phyloP scores from a whole-genome alignment of 345 rosid species.

The Camelina laxa region DNA sequence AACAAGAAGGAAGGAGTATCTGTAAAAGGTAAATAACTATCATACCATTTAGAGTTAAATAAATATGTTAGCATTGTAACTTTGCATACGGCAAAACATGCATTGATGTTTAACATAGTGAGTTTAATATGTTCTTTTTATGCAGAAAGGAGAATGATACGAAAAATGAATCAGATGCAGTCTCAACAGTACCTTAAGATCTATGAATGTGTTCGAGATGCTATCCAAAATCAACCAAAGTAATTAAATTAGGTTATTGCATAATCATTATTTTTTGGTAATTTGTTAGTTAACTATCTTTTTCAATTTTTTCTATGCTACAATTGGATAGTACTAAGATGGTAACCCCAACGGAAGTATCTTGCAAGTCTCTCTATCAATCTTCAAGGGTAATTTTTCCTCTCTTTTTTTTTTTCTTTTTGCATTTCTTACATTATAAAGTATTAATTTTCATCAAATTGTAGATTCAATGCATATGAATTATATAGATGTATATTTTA shows the following conservation, averaged over 20 bases:
- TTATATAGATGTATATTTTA: neutral
- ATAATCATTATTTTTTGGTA: neutral
- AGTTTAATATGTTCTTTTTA: neutral
- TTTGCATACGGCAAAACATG: neutral
- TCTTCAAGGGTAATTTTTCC: conserved; percentile 3
- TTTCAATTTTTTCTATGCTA: neutral
- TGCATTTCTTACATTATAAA: conserved; percentile 7
- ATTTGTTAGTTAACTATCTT: neutral
- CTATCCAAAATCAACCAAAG: conserved; percentile 24
- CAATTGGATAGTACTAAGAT: neutral
- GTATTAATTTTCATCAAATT: neutral
- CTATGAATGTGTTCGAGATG: conserved; percentile 9
- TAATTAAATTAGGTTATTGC: neutral
- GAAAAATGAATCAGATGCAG: neutral
- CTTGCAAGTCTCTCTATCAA: conserved; percentile 22
- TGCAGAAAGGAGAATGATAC: neutral
- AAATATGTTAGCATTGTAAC: neutral
- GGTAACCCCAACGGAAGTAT: neutral
- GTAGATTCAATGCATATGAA: neutral
- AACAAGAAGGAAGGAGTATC: neutral
- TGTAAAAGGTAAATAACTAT: conserved; percentile 19
- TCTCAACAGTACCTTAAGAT: neutral
- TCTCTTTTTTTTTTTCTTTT: neutral
- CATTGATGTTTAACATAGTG: neutral
- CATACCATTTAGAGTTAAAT: neutral